Evolutionary conservation across 169 alveolate genomes (phyloP).

Genomic region (Pseudocohnilembus persalinus): DNA sequence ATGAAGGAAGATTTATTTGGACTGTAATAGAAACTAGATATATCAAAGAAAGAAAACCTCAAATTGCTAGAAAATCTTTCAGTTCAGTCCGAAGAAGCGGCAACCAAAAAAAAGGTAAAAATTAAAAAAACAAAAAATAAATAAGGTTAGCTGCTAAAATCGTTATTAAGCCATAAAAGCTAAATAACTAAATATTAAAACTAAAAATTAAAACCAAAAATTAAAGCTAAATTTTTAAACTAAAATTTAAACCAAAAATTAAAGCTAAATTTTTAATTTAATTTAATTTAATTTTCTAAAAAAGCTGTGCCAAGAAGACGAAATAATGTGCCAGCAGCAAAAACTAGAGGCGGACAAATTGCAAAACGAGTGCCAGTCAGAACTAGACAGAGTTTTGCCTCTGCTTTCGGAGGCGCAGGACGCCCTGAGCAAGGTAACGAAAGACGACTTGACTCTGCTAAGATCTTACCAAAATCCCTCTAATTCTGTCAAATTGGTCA

Average conservation of each 20-base stretch:
- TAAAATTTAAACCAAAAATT: too few relatives aligned
- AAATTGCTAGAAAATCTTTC: slow-evolving; percentile 58
- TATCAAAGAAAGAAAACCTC: slow-evolving; percentile 55
- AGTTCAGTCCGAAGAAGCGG: slow-evolving; percentile 65
- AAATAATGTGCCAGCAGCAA: slow-evolving; percentile 63
- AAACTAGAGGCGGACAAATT: slow-evolving; percentile 72
- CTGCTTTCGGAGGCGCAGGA: slow-evolving; percentile 73
- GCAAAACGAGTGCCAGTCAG: slow-evolving; percentile 73
- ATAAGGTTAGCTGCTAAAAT: too few relatives aligned
- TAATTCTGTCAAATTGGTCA: slow-evolving; percentile 13
- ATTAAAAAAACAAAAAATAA: not conserved
- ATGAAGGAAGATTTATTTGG: slow-evolving; percentile 49
- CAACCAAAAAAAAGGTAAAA: slow-evolving; percentile 54
- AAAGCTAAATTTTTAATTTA: too few relatives aligned
- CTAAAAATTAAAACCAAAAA: too few relatives aligned
- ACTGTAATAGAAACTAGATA: slow-evolving; percentile 53
- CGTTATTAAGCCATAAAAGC: too few relatives aligned
- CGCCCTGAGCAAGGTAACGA: slow-evolving; percentile 52
- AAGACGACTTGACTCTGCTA: slow-evolving; percentile 41
- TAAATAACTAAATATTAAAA: too few relatives aligned
- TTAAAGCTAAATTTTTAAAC: too few relatives aligned
- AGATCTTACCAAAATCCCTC: slow-evolving; percentile 42
- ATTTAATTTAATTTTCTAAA: too few relatives aligned
- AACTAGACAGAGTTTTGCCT: slow-evolving; percentile 77
- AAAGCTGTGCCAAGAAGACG: slow-evolving; percentile 77